These are phyloP conservation scores for Ganoderma leucocontextum DNA, from an alignment of 1,284 basidiomycete genomes.

Conservation along the genomic window DNA sequence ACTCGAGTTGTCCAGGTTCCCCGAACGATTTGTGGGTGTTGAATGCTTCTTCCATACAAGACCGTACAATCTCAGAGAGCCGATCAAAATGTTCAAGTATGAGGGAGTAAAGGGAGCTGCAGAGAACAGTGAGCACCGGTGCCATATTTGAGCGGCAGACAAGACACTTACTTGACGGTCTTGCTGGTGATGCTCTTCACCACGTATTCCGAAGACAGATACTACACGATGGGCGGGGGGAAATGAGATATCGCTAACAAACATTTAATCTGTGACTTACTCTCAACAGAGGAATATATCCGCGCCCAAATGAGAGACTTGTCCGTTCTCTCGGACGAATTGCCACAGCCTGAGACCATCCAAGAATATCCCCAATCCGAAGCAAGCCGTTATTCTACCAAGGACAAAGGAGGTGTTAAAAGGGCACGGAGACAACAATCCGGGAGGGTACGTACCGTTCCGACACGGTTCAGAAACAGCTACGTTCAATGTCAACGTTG, in stretches of 20 bases:
- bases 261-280: slow-evolving; percentile 45
- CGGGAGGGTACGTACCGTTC: slow-evolving; percentile 44
- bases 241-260: slow-evolving; percentile 1
- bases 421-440: not conserved
- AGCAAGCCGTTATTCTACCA: slow-evolving; percentile 57
- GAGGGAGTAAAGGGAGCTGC: slow-evolving; percentile 61
- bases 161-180: slow-evolving; percentile 56
- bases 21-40: slow-evolving; percentile 42
- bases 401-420: slow-evolving; percentile 8
- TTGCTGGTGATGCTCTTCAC: slow-evolving; percentile 64
- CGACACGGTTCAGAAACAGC: slow-evolving; percentile 53
- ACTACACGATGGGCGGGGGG: slow-evolving; percentile 46
- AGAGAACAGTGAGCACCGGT: not conserved
- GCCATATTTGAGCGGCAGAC: not conserved
- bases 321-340: slow-evolving; percentile 44
- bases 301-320: slow-evolving; percentile 65
- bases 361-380: slow-evolving; percentile 58
- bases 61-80: slow-evolving; percentile 51
- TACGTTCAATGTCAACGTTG: slow-evolving; percentile 28
- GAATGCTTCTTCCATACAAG: slow-evolving; percentile 51
- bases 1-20: slow-evolving; percentile 50
- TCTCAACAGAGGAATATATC: slow-evolving; percentile 61
- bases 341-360: slow-evolving; percentile 51
- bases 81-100: slow-evolving; percentile 59
- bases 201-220: slow-evolving; percentile 68